These are phyloP conservation scores for Chenopodium album DNA, from an alignment of 148 eudicot genomes.

Conservation along the genomic window DNA sequence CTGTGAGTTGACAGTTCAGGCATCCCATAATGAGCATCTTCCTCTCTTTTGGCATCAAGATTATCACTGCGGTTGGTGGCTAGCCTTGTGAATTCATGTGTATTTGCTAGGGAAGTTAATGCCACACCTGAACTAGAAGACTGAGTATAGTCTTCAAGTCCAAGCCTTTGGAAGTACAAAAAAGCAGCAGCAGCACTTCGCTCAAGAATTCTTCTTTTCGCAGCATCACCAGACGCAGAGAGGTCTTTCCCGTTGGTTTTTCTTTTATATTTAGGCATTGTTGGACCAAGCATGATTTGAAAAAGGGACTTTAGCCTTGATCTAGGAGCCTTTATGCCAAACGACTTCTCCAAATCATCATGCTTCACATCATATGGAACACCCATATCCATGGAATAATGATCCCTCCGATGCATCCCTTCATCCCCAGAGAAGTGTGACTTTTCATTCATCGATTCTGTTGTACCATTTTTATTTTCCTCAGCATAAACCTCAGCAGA, in stretches of 20 bases:
- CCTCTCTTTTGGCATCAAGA: slow-evolving; percentile 21
- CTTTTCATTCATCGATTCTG: slow-evolving; percentile 35
- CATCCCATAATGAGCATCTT: slow-evolving; percentile 25
- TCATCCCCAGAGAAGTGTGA: slow-evolving; percentile 57
- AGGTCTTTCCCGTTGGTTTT: slow-evolving; percentile 60
- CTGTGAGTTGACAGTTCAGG: slow-evolving; percentile 33
- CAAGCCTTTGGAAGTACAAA: slow-evolving; percentile 46
- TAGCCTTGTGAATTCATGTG: slow-evolving; percentile 18
- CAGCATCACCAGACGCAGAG: slow-evolving; percentile 38
- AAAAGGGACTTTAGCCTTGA: slow-evolving; percentile 55
- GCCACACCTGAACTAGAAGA: slow-evolving; percentile 32
- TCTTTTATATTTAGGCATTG: slow-evolving; percentile 62
- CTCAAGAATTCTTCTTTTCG: slow-evolving; percentile 74
- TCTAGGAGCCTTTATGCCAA: slow-evolving; percentile 65
- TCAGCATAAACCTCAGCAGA: slow-evolving; percentile 40
- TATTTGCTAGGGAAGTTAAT: slow-evolving; percentile 20
- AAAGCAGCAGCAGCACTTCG: slow-evolving; percentile 80
- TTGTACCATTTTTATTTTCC: slow-evolving; percentile 30
- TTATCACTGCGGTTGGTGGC: slow-evolving; percentile 26
- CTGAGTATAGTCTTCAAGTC: slow-evolving; percentile 33
- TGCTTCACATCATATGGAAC: slow-evolving; percentile 89
- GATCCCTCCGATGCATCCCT: slow-evolving; percentile 77
- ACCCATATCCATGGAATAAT: slow-evolving; percentile 90
- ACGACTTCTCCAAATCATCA: slow-evolving; percentile 92
- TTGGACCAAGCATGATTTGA: slow-evolving; percentile 52